These are phyloP conservation scores for Microdochium paspali DNA, from an alignment of 2,329 filamentous ascomycete species.

Conservation along the genomic window DNA sequence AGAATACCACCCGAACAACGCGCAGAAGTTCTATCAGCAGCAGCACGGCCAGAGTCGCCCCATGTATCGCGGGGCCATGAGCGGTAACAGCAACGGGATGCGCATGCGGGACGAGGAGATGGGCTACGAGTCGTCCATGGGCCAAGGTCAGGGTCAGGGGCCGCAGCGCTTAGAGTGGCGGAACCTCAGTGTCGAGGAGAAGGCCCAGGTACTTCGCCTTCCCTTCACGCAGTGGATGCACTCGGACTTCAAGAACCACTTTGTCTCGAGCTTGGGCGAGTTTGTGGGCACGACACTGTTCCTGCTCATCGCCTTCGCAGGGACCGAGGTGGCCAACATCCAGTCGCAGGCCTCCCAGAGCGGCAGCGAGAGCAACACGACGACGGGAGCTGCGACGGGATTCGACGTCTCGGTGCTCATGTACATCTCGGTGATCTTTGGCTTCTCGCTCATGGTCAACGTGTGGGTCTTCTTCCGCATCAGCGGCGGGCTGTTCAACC, in stretches of 20 bases:
- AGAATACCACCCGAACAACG: too few relatives aligned
- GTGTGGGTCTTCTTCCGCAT: slow-evolving; percentile 30
- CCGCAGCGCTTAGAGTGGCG: slow-evolving; percentile 23
- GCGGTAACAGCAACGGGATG: neutral
- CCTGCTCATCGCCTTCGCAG: slow-evolving; percentile 32
- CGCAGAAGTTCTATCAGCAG: neutral
- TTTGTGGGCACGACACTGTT: slow-evolving; percentile 32
- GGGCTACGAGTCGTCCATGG: neutral
- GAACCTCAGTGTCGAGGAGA: slow-evolving; percentile 26
- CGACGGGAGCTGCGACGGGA: slow-evolving; percentile 8
- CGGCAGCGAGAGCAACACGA: slow-evolving; percentile 5
- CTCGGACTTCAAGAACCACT: slow-evolving; percentile 33
- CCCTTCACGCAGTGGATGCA: slow-evolving; percentile 37
- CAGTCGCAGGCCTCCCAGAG: slow-evolving; percentile 6
- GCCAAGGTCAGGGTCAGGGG: neutral
- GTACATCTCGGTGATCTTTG: slow-evolving; percentile 22
- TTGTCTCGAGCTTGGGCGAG: slow-evolving; percentile 25
- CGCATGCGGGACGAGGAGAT: neutral
- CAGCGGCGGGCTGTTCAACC: slow-evolving; percentile 15
- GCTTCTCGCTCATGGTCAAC: slow-evolving; percentile 23
- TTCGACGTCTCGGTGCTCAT: slow-evolving; percentile 13
- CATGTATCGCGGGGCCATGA: neutral
- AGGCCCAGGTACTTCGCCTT: slow-evolving; percentile 30
- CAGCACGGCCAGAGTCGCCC: neutral
- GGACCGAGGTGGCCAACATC: slow-evolving; percentile 29